Base-by-base conservation (phyloP, 192 early-diverging fungal species). In the Coemansia reversa region DNA sequence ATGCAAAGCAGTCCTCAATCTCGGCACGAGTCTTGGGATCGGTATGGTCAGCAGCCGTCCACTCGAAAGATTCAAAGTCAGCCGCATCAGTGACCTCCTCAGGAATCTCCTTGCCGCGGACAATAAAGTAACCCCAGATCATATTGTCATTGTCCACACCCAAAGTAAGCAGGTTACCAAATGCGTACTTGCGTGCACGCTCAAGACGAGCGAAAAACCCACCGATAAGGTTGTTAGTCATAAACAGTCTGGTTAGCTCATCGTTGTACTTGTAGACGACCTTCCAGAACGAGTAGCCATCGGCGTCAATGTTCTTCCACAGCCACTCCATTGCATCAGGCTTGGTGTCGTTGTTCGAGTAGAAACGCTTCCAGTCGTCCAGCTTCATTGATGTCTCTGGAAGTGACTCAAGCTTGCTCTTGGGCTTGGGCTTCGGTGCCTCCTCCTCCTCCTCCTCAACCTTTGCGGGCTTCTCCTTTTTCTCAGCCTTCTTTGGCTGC, bases 321-420 rank as follows among this genome's bases (percentile, higher is more conserved):
- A 97, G 92, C 91, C 92, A 97, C 79, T 95, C 83, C 74, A 90
- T 83, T 66, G 95, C 95, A 49, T 81, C 85, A 54, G 90, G 89
- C 66, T 83, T 81, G 70, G 93, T 93, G 55, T 94, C 88, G 84
- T 95, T 93, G 90, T 97, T 97, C 57, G 94, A 96, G 88, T 97
- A 97, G 82, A 92, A 88, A 61, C 94, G 90, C 86, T 97, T 97
- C 94, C 95, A 97, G 66, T 90, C 89, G 62, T 97, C 94, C 52
- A 97, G 72, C 67, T 85, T 78, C 83, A 97, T 90, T 64, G 82
- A 70, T 67, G 92, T 88, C 54, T 88, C 86, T 63, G 93, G 94
- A 67, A 95, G 85, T 67, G 89, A 81, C 72, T 96, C 93, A 62
- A 95, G 82, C 74, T 88, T 87, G 86, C 88, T 92, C 90, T 97